phyloP scores from a whole-genome alignment of 2,329 filamentous ascomycete species.

The Verticillium tricorpus region DNA sequence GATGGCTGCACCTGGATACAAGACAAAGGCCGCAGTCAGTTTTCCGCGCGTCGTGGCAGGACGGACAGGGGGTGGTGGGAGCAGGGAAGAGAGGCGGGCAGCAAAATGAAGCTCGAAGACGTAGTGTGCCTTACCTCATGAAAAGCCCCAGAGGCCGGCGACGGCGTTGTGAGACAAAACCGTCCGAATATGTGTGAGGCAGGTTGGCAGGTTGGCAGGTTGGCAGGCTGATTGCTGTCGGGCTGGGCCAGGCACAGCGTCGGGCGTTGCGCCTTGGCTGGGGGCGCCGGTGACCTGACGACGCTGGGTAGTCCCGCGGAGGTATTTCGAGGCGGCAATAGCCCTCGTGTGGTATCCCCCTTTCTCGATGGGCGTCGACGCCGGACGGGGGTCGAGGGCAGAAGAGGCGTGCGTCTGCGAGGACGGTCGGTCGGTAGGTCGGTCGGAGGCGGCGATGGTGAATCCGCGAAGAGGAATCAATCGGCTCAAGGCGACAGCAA shows the following conservation, averaged over 20 bases:
- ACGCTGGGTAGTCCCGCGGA: background rate
- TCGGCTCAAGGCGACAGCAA: background rate
- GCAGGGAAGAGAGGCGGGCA: background rate
- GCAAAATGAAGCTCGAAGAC: background rate
- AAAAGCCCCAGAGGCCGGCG: background rate
- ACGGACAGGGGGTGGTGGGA: background rate
- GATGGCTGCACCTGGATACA: constrained; percentile 29
- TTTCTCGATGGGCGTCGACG: background rate
- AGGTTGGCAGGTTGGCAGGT: background rate
- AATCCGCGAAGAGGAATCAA: background rate
- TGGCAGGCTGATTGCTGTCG: background rate
- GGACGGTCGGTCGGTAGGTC: background rate
- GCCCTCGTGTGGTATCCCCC: background rate
- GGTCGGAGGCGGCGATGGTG: background rate
- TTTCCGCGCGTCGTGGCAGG: background rate
- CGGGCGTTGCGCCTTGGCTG: background rate
- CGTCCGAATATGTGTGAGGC: background rate
- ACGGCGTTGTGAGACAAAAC: background rate
- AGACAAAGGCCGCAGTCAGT: constrained; percentile 8
- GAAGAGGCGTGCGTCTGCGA: background rate
- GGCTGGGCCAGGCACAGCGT: background rate
- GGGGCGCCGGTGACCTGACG: background rate
- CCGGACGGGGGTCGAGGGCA: background rate
- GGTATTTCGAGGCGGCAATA: background rate
- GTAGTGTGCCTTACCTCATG: background rate